Base-by-base conservation (phyloP, 2,329 filamentous ascomycete species). In the Corinectria fuckeliana region DNA sequence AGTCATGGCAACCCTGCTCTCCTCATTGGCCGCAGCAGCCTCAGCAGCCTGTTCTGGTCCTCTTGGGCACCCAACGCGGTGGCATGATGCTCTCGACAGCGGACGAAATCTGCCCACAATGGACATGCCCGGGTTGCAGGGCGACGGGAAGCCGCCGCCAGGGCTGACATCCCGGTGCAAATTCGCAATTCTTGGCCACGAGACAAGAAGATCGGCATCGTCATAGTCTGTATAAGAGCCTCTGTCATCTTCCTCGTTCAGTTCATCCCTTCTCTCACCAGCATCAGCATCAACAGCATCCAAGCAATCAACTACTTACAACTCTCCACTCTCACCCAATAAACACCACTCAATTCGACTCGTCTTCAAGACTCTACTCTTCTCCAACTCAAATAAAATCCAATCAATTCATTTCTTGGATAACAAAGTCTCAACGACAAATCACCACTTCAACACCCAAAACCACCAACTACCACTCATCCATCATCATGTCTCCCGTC, bases 21-120 rank as follows among this genome's bases (percentile, higher is more conserved):
- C 4, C 14, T 50, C 42, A 71, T 71, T 71, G 69, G 69, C 23
- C 26, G 11, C 30, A 26, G 28, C 11, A n/a, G 14, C 28, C 45
- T 36, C 39, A n/a, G n/a, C n/a, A 4, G 8, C n/a, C n/a, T 3
- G 10, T 36, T 36, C 18, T 36, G 56, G 56, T 55, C 36, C 42
- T 58, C 48, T 34, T 36, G 21, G 57, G 28, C 59, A 54, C 30
- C 23, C 30, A n/a, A 39, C 38, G 36, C 47, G 50, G 61, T 71
- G 69, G 69, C 53, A 71, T 67, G 69, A 71, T 71, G 34, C 50
- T 49, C 56, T 66, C 53, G 60, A 64, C 55, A 61, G 62, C 62
- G 63, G 56, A 63, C 62, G 61, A 55, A 66, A 71, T 71, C 69
- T 71, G 69, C 68, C 69, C 67, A 71, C 54, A 59, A 70, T 70